These are phyloP conservation scores for Cystobasidium pallidum DNA, from an alignment of 1,284 basidiomycete genomes.

Conservation along the genomic window DNA sequence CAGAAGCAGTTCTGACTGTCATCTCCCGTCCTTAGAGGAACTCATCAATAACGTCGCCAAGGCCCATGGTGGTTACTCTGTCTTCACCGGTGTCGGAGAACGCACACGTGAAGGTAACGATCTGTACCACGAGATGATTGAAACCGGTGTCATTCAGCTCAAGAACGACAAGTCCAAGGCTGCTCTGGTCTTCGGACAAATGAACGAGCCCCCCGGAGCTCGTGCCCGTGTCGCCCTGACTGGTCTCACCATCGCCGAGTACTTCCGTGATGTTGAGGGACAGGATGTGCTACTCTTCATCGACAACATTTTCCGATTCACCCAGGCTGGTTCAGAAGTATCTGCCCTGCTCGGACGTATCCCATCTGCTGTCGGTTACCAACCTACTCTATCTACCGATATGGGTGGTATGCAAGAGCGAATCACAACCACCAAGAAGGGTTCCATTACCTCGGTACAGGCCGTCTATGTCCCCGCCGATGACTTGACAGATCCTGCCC, in stretches of 20 bases:
- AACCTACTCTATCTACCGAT: constrained; percentile 97
- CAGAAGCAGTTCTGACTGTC: too few relatives aligned
- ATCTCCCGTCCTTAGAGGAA: constrained; percentile 63
- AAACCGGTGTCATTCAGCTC: constrained; percentile 97
- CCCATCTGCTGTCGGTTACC: constrained; percentile 99
- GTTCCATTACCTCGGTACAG: constrained; percentile 98
- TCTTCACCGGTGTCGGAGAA: constrained; percentile 99
- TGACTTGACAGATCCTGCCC: constrained; percentile 99
- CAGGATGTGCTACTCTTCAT: constrained; percentile 99
- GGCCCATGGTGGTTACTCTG: constrained; percentile 99
- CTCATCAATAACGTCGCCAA: constrained; percentile 99
- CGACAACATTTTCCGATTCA: constrained; percentile 74
- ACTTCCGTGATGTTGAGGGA: constrained; percentile 99
- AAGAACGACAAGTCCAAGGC: constrained; percentile 76
- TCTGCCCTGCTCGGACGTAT: constrained; percentile 99
- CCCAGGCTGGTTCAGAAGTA: constrained; percentile 99
- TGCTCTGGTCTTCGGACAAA: constrained; percentile 99
- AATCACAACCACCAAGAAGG: constrained; percentile 99
- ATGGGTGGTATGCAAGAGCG: constrained; percentile 98
- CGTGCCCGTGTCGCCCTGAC: constrained; percentile 99
- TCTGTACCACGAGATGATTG: constrained; percentile 99
- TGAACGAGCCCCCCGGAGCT: constrained; percentile 99
- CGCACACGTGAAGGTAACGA: constrained; percentile 99
- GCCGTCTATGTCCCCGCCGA: constrained; percentile 99
- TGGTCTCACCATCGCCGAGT: constrained; percentile 98